Evolutionary conservation across 2,329 filamentous ascomycete species (phyloP).

Genomic region (Ophiostoma sp.): DNA sequence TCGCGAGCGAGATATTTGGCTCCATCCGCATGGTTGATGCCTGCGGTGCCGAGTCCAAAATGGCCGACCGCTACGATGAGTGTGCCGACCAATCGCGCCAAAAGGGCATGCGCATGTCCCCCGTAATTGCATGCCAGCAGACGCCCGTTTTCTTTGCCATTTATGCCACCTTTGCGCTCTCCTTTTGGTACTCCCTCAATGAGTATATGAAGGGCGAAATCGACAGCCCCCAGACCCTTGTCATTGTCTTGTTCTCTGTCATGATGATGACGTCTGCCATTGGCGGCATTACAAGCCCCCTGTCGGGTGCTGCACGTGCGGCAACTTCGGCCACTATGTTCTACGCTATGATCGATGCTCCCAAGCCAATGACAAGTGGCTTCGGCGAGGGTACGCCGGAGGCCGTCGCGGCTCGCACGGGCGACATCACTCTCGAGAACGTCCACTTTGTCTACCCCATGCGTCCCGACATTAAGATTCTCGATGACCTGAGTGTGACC

Average conservation of each 20-base stretch:
- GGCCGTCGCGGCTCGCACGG: constrained; percentile 36
- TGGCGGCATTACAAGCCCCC: constrained; percentile 50
- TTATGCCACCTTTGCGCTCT: constrained; percentile 46
- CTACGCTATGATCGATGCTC: constrained; percentile 46
- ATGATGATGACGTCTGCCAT: constrained; percentile 54
- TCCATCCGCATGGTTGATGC: constrained; percentile 57
- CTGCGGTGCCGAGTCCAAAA: constrained; percentile 54
- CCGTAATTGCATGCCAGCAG: constrained; percentile 31
- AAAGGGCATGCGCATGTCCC: constrained; percentile 30
- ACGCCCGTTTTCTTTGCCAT: constrained; percentile 33
- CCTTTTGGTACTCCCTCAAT: constrained; percentile 58
- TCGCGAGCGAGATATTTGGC: constrained; percentile 55
- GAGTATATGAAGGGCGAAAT: constrained; percentile 45
- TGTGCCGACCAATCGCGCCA: constrained; percentile 50
- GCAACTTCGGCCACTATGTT: constrained; percentile 52
- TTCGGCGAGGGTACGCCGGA: constrained; percentile 26
- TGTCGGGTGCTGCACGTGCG: constrained; percentile 51
- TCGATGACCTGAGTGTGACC: constrained; percentile 46
- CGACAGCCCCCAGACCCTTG: constrained; percentile 47
- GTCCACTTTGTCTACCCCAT: constrained; percentile 63
- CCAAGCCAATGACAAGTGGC: constrained; percentile 35
- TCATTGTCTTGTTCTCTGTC: constrained; percentile 50
- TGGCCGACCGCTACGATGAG: constrained; percentile 47
- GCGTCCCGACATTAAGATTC: constrained; percentile 42
- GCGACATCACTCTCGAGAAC: constrained; percentile 54